Conservation (phyloP, 2,329 filamentous ascomycete species). For the Exophiala sp. region DNA sequence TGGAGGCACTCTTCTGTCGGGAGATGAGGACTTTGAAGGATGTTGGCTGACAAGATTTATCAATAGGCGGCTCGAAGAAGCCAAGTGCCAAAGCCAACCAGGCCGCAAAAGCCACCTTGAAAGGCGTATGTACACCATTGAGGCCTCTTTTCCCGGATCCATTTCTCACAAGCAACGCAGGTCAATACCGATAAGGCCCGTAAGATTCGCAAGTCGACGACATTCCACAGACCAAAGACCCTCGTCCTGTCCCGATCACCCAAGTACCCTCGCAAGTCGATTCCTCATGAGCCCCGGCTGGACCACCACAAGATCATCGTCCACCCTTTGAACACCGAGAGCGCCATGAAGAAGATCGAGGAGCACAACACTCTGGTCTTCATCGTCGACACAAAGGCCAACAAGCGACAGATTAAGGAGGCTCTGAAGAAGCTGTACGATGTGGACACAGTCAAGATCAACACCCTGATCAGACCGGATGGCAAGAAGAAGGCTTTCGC, state of each 20-base stretch:
- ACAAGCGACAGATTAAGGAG: slow-evolving; percentile 99
- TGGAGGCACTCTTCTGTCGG: not conserved
- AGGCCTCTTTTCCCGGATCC: not conserved
- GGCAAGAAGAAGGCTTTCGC: slow-evolving; percentile 98
- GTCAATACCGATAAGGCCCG: slow-evolving; percentile 75
- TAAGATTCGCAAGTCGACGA: slow-evolving; percentile 88
- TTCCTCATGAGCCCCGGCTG: slow-evolving; percentile 81
- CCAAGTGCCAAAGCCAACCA: slow-evolving; percentile 69
- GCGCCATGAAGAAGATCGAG: slow-evolving; percentile 99
- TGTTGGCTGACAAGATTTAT: slow-evolving; percentile 8
- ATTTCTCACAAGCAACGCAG: slow-evolving; percentile 40
- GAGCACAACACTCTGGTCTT: slow-evolving; percentile 99
- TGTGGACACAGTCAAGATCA: slow-evolving; percentile 97
- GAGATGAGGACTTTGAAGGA: not conserved
- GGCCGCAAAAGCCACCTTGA: slow-evolving; percentile 92
- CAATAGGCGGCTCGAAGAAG: slow-evolving; percentile 47
- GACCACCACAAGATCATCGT: slow-evolving; percentile 97
- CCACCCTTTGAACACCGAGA: slow-evolving; percentile 99
- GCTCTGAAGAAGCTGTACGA: slow-evolving; percentile 99
- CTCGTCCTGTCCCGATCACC: slow-evolving; percentile 82
- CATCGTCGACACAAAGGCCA: slow-evolving; percentile 94
- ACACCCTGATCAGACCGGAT: slow-evolving; percentile 94
- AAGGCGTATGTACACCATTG: slow-evolving; percentile 65
- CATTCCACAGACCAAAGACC: slow-evolving; percentile 97
- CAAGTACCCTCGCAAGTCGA: slow-evolving; percentile 95